Evolutionary conservation across 2,329 filamentous ascomycete species (phyloP), one percentile per base, ranked within the genome.

Genomic region (Pseudogymnoascus sp.): DNA sequence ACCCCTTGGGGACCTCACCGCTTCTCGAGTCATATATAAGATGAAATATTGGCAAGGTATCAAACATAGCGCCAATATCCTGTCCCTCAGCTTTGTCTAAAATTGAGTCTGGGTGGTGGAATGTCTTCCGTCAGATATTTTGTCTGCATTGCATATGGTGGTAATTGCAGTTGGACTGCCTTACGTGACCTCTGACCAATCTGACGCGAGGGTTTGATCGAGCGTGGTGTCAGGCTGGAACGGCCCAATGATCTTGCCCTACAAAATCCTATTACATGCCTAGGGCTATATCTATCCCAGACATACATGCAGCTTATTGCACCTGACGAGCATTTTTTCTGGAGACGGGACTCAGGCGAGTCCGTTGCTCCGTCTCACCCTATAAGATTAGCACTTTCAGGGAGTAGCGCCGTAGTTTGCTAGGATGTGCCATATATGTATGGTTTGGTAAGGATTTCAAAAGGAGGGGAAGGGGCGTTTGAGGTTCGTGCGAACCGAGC

Each of bases 401-500:
- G 50, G 50, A 36, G 28, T 36, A 56, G 50, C 50, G 28, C 28
- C 50, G 28, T 34, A 56, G 10, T 50, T 46, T 56, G 28, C 28
- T n/a, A 56, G 50, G 28, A 36, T 56, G 11, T 31, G 50, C 50
- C 25, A 34, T 18, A 56, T 56, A 56, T 34, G 50, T 18, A 7
- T 36, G 50, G 10, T 56, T 18, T 56, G 50, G 28, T 34, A 34
- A 34, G 50, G 28, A 56, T 34, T 56, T 56, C n/a, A 56, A 50
- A 56, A 34, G 28, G 28, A 34, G 50, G 28, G 50, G 28, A 56
- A 34, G 28, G 28, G 28, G 7, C 50, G 50, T 56, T 56, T 56
- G 50, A 56, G 50, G 50, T 56, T 56, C n/a, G 50, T 56, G 50
- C 50, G 50, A 56, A 56, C 50, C 50, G 50, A 56, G 50, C 50